A percentile compares a stretch with the other conserved stretches of the same genome.
Evolutionary conservation across 495 filamentous ascomycete species (phyloP).

Genomic region (Pyrenula aspistea): DNA sequence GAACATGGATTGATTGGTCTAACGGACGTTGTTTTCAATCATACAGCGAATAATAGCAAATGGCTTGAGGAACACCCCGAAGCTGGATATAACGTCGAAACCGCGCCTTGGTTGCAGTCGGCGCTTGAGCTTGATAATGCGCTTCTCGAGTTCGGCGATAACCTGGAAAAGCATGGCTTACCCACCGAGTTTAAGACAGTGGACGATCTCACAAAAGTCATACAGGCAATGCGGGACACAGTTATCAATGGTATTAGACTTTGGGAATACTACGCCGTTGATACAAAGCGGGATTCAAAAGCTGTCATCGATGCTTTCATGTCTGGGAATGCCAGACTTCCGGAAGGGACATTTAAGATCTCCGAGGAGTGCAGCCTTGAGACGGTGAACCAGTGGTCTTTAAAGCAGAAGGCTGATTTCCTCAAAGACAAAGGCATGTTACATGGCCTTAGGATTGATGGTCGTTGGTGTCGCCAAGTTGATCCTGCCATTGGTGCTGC

Average conservation of each 20-base stretch:
- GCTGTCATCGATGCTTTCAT: slow-evolving; percentile 60
- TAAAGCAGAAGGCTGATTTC: slow-evolving; percentile 50
- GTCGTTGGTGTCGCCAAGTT: slow-evolving; percentile 58
- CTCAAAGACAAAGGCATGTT: slow-evolving; percentile 50
- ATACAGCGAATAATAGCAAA: slow-evolving; percentile 89
- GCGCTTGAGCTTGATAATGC: slow-evolving; percentile 80
- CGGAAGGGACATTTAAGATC: slow-evolving; percentile 26
- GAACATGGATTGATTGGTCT: slow-evolving; percentile 75
- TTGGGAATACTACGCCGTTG: slow-evolving; percentile 87
- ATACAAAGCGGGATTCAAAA: slow-evolving; percentile 62
- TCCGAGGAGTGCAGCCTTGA: slow-evolving; percentile 34
- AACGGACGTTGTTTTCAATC: slow-evolving; percentile 97
- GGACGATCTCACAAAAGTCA: slow-evolving; percentile 70
- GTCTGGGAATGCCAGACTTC: slow-evolving; percentile 35
- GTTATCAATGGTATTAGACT: slow-evolving; percentile 64
- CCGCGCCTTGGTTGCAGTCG: slow-evolving; percentile 84
- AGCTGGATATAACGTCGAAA: slow-evolving; percentile 86
- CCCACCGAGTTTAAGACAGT: slow-evolving; percentile 58
- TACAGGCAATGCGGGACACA: slow-evolving; percentile 70
- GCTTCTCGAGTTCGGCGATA: slow-evolving; percentile 62
- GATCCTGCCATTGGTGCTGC: slow-evolving; percentile 58
- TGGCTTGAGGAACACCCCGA: slow-evolving; percentile 95
- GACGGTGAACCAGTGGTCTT: slow-evolving; percentile 38
- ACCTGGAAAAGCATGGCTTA: slow-evolving; percentile 54
- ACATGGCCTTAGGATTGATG: slow-evolving; percentile 60